phyloP scores from a whole-genome alignment of 768 basidiomycete species.

The Sporobolomyces phaffii region DNA sequence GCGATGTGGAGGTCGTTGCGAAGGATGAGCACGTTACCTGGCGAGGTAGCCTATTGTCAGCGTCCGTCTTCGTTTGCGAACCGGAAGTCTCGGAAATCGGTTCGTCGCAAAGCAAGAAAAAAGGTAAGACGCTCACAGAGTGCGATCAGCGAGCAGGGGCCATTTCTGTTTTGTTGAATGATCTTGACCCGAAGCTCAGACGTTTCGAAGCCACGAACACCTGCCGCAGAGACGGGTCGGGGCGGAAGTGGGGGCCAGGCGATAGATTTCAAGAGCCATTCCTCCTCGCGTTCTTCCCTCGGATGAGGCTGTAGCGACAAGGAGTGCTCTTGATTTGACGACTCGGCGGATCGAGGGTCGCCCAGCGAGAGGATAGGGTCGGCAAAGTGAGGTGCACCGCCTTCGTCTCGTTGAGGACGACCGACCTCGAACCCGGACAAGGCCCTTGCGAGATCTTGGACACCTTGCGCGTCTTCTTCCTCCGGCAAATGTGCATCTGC shows the following conservation, averaged over 20 bases:
- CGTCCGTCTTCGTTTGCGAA: too few species aligned
- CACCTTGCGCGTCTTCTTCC: background rate
- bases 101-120: too few species aligned
- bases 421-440: background rate
- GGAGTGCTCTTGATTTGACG: too few species aligned
- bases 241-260: constrained; percentile 29
- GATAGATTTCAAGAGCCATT: constrained; percentile 29
- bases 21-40: constrained; percentile 82
- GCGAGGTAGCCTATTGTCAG: background rate
- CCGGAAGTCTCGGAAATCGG: too few species aligned
- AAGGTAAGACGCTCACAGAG: too few species aligned
- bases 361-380: too few species aligned
- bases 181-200: constrained; percentile 19
- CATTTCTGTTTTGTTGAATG: constrained; percentile 46
- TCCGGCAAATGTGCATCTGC: too few species aligned
- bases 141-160: constrained; percentile 85
- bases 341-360: too few species aligned
- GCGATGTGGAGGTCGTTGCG: constrained; percentile 70
- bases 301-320: too few species aligned
- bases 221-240: background rate
- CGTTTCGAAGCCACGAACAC: background rate
- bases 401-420: too few species aligned
- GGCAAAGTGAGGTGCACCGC: too few species aligned
- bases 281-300: constrained; percentile 24
- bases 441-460: background rate